A percentile compares a stretch with the other conserved stretches of the same genome.
These are phyloP conservation scores for Penicillium canariense DNA, from an alignment of 495 filamentous ascomycete genomes.

Conservation along the genomic window DNA sequence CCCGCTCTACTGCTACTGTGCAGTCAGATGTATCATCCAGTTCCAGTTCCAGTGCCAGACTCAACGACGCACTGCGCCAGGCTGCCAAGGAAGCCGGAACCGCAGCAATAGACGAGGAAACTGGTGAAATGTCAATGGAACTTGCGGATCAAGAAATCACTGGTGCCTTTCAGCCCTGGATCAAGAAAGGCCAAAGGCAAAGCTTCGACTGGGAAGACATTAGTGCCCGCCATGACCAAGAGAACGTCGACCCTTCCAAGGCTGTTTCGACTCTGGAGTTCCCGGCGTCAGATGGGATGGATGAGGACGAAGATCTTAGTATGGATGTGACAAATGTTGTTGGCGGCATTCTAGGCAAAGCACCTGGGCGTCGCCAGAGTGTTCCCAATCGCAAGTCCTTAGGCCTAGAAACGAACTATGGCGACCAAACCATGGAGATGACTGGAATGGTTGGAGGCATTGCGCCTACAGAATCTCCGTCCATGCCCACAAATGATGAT, in stretches of 20 bases:
- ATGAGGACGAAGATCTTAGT: constrained; percentile 64
- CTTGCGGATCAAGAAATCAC: constrained; percentile 81
- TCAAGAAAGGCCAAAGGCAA: constrained; percentile 49
- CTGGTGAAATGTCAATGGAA: constrained; percentile 64
- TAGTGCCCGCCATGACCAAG: constrained; percentile 56
- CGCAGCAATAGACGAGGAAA: constrained; percentile 55
- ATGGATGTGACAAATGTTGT: constrained; percentile 84
- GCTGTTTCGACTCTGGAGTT: constrained; percentile 1
- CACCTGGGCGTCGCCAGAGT: constrained; percentile 34
- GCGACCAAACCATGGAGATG: constrained; percentile 75
- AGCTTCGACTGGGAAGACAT: constrained; percentile 49
- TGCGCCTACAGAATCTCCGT: constrained; percentile 32
- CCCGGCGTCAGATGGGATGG: constrained; percentile 23
- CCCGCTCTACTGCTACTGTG: constrained; percentile 56
- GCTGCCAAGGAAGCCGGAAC: constrained; percentile 73
- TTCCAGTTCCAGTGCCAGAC: constrained; percentile 60
- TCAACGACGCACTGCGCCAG: constrained; percentile 75
- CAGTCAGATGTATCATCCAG: constrained; percentile 55
- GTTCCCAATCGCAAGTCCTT: constrained; percentile 37
- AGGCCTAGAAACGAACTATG: constrained; percentile 41
- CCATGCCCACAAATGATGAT: constrained; percentile 32
- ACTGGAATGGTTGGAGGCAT: constrained; percentile 73
- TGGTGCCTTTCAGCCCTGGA: constrained; percentile 68
- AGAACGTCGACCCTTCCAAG: constrained; percentile 58
- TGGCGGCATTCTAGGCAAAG: constrained; percentile 71